Evolutionary conservation across 208 protist genomes (phyloP).

Genomic region (Leishmania gerbilli): DNA sequence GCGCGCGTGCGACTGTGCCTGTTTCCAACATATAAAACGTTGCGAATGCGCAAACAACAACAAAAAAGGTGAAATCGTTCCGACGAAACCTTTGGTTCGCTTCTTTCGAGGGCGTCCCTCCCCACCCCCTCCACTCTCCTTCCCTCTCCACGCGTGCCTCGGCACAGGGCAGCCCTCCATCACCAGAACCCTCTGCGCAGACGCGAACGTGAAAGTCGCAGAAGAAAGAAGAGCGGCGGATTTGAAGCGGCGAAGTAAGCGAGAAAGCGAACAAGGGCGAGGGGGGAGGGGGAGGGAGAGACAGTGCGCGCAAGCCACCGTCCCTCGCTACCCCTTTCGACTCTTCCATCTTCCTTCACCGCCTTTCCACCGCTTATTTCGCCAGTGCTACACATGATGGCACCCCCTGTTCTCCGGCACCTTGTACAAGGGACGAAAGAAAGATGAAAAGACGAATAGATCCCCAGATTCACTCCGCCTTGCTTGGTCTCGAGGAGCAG

Average conservation of each 20-base stretch:
- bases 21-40: too few species aligned
- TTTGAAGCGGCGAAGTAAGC: not conserved
- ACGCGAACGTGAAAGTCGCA: not conserved
- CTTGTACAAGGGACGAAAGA: not conserved
- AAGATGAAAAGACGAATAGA: conserved; percentile 16
- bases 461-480: conserved; percentile 81
- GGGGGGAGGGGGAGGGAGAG: not conserved
- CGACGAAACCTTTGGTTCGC: not conserved
- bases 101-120: not conserved
- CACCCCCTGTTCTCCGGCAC: not conserved
- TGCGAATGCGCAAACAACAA: too few species aligned
- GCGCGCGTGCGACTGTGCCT: not conserved
- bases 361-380: not conserved
- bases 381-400: not conserved
- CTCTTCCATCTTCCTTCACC: not conserved
- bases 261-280: not conserved
- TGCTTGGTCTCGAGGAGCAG: conserved; percentile 74
- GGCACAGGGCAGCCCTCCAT: not conserved
- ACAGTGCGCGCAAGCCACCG: not conserved
- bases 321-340: not conserved
- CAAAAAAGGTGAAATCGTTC: not conserved
- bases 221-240: not conserved
- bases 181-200: not conserved
- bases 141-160: not conserved
- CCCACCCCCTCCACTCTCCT: too few species aligned